Percentiles rank a stretch among this genome's conserved stretches.
These are phyloP conservation scores for Penstemon barbatus DNA, from an alignment of 257 asterid genomes.

Conservation along the genomic window DNA sequence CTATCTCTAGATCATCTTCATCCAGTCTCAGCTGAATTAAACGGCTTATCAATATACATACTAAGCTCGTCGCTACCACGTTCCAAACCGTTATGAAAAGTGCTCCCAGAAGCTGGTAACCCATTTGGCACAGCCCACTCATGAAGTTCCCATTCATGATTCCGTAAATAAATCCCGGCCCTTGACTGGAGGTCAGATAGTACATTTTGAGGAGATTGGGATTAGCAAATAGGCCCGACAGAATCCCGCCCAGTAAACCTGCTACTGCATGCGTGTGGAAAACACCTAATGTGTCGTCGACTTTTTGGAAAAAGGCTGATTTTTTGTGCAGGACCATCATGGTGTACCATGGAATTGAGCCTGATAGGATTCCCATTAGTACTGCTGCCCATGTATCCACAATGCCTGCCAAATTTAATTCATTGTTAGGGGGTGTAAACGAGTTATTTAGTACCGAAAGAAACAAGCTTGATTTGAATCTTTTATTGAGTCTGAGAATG, in stretches of 20 bases:
- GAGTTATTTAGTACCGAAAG: too few relatives aligned
- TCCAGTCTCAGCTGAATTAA: conserved; percentile 46
- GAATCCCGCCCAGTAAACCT: conserved; percentile 63
- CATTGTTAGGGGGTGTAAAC: too few relatives aligned
- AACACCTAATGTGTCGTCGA: conserved; percentile 71
- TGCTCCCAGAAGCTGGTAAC: conserved; percentile 49
- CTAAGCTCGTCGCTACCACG: conserved; percentile 46
- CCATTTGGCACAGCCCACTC: conserved; percentile 47
- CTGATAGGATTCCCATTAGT: conserved; percentile 67
- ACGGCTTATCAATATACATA: conserved; percentile 44
- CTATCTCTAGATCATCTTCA: conserved; percentile 58
- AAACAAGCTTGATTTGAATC: too few relatives aligned
- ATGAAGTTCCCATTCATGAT: conserved; percentile 26
- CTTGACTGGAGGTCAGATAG: conserved; percentile 19
- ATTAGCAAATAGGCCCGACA: conserved; percentile 63
- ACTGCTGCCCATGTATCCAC: conserved; percentile 77
- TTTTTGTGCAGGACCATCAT: conserved; percentile 83
- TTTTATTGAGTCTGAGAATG: too few relatives aligned
- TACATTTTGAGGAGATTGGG: conserved; percentile 43
- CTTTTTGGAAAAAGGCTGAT: conserved; percentile 56
- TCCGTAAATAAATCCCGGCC: conserved; percentile 55
- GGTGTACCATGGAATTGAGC: conserved; percentile 74
- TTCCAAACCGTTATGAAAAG: conserved; percentile 52
- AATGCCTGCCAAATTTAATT: conserved; percentile 39
- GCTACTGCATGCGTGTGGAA: conserved; percentile 75